phyloP scores from a whole-genome alignment of 305 asterid genomes.

The Fraxinus baroniana region DNA sequence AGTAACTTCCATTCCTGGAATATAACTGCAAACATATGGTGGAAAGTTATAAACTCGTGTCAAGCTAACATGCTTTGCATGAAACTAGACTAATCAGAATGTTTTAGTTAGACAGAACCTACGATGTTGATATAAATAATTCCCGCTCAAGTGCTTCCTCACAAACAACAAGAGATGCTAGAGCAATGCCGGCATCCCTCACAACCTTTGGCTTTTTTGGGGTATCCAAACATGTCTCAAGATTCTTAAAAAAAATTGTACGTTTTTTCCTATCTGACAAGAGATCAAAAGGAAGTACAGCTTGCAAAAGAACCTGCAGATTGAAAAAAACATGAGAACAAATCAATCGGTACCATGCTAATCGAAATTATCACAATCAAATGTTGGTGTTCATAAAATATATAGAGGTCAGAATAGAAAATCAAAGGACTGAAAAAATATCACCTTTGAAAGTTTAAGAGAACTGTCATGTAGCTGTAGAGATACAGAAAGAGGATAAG shows the following conservation, averaged over 20 bases:
- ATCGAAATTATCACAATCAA: conserved; percentile 15
- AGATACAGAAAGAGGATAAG: conserved; percentile 15
- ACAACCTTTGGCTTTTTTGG: conserved; percentile 67
- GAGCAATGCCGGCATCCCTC: conserved; percentile 82
- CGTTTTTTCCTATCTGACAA: conserved; percentile 75
- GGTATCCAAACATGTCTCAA: conserved; percentile 45
- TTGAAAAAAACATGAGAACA: conserved; percentile 20
- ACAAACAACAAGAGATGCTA: conserved; percentile 84
- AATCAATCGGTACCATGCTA: not conserved
- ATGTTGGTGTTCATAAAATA: conserved; percentile 4
- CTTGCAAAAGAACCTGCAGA: conserved; percentile 85
- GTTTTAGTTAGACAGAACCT: conserved; percentile 36
- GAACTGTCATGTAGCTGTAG: conserved; percentile 12
- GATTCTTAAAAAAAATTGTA: conserved; percentile 51
- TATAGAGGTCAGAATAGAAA: conserved; percentile 15
- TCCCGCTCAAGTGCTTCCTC: conserved; percentile 97
- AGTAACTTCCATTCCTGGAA: conserved; percentile 97
- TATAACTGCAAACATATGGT: conserved; percentile 58
- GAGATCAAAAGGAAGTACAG: conserved; percentile 94
- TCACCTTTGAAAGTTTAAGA: conserved; percentile 1
- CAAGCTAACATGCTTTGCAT: conserved; percentile 4
- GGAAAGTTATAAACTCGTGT: conserved; percentile 14
- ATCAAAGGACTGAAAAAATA: not conserved
- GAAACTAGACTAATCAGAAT: conserved; percentile 11
- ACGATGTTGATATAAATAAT: conserved; percentile 87